phyloP scores from a whole-genome alignment of 257 asterid species.

The Solanum paucissectum region DNA sequence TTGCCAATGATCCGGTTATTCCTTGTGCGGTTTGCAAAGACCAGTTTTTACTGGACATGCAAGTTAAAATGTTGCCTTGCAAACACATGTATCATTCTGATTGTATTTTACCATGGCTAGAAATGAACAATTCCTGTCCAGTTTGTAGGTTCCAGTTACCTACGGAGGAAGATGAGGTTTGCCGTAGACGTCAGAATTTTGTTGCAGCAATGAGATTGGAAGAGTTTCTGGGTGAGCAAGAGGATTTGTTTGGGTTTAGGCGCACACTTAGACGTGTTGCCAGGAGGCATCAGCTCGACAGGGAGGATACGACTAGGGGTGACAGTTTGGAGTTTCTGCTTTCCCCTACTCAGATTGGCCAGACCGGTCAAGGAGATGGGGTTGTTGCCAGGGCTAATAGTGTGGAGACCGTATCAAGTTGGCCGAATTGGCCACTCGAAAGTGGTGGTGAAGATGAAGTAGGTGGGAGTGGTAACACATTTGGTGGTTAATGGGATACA shows the following conservation, averaged over 20 bases:
- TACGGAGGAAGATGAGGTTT: constrained; percentile 22
- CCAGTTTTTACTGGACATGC: constrained; percentile 32
- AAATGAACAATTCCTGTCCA: constrained; percentile 76
- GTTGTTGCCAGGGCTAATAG: constrained; percentile 52
- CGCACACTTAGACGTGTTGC: constrained; percentile 46
- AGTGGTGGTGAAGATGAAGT: constrained; percentile 36
- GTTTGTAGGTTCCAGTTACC: constrained; percentile 69
- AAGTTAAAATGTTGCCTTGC: constrained; percentile 63
- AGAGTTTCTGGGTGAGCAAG: constrained; percentile 50
- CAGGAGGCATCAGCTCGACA: constrained; percentile 17
- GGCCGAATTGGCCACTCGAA: constrained; percentile 55
- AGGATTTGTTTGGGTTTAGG: constrained; percentile 35
- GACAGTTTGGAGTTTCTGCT: constrained; percentile 44
- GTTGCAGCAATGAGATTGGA: constrained; percentile 37
- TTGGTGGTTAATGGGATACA: background rate
- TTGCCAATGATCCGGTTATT: constrained; percentile 43
- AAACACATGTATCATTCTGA: constrained; percentile 58
- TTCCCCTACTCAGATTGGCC: constrained; percentile 60
- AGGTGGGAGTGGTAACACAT: constrained; percentile 6
- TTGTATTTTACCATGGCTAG: constrained; percentile 85
- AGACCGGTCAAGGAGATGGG: constrained; percentile 52
- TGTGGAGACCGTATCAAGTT: constrained; percentile 65
- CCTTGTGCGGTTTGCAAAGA: constrained; percentile 81
- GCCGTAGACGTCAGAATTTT: constrained; percentile 19
- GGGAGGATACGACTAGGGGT: constrained; percentile 12